Evolutionary conservation across 257 asterid species (phyloP).

Genomic region (Fraxinus anomala): DNA sequence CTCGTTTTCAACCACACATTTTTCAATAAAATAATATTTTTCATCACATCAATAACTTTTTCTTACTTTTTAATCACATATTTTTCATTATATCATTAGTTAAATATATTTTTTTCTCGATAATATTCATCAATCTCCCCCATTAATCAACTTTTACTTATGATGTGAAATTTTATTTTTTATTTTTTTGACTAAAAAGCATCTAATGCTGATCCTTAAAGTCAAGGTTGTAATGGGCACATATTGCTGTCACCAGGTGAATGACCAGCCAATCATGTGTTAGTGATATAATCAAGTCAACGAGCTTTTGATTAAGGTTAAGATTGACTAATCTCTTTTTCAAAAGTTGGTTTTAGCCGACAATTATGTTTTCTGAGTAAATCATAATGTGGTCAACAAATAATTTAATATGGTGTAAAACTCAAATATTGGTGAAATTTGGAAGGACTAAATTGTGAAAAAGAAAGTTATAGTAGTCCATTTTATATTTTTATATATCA

Average conservation of each 20-base stretch:
- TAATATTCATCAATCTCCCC: too few relatives aligned
- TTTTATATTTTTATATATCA: not conserved
- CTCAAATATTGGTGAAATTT: not conserved
- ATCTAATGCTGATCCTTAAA: not conserved
- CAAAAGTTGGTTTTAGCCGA: constrained; percentile 20
- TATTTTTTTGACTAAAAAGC: too few relatives aligned
- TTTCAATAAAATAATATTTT: too few relatives aligned
- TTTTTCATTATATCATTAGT: too few relatives aligned
- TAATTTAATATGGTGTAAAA: not conserved
- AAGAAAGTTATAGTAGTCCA: not conserved
- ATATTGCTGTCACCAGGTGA: constrained; percentile 56
- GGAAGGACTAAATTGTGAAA: not conserved
- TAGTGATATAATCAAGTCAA: constrained; percentile 38
- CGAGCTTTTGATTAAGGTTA: constrained; percentile 41
- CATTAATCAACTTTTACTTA: too few relatives aligned
- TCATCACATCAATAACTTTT: too few relatives aligned
- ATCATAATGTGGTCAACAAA: constrained; percentile 7
- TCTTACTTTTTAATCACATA: too few relatives aligned
- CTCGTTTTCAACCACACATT: too few relatives aligned
- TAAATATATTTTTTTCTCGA: too few relatives aligned
- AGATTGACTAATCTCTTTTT: constrained; percentile 43
- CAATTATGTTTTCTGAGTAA: constrained; percentile 20
- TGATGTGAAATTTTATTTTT: too few relatives aligned
- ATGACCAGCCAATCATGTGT: constrained; percentile 51
- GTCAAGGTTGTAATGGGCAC: constrained; percentile 21